Base-by-base conservation (phyloP, 768 basidiomycete species). In the Tylopilus rubrobrunneus region DNA sequence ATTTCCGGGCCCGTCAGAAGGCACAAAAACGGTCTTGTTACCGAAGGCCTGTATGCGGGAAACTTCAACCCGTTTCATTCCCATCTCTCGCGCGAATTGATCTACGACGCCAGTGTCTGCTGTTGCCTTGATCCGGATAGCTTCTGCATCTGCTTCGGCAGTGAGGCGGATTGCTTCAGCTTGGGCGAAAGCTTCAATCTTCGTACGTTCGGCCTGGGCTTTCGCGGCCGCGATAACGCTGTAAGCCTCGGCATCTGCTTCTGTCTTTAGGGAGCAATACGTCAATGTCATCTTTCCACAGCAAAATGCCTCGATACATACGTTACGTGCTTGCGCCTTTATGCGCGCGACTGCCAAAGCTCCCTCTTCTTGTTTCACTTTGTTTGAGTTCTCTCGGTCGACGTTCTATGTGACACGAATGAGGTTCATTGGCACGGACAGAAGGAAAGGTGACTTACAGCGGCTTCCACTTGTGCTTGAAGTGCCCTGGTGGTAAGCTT, bases 401-500 rank as follows among this genome's bases (percentile, higher is more conserved):
- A 91, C 89, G 56, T 92, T 91, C 86, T 87, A 58, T 27, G 31
- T 31, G 44, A 37, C 27, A 49, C 28, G 21, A 25, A 23, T 54
- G 28, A 47, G 42, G 12, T 27, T 23, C n/a, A 47, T 3, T 3
- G 45, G 6, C 7, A 23, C 8, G 8, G n/a, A 42, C 7, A 52
- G 37, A 17, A 5, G 5, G 39, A 34, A 28, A 28, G 29, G 71
- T 0, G 41, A 52, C 81, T 63, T 67, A 87, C 85, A 27, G 89
- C 89, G 43, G 89, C 89, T 67, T 92, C 90, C 28, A 92, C 89
- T 67, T 93, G 90, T 10, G 90, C 88, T 66, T 92, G 87, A 36
- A 92, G 74, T 21, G 87, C 90, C 59, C 90, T 80, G 4, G 88
- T 88, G 62, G 88, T 92, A 49, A 91, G 76, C 64, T 89, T 88